phyloP scores from a whole-genome alignment of 176 grass and related monocot genomes.

The Carex cristatella region DNA sequence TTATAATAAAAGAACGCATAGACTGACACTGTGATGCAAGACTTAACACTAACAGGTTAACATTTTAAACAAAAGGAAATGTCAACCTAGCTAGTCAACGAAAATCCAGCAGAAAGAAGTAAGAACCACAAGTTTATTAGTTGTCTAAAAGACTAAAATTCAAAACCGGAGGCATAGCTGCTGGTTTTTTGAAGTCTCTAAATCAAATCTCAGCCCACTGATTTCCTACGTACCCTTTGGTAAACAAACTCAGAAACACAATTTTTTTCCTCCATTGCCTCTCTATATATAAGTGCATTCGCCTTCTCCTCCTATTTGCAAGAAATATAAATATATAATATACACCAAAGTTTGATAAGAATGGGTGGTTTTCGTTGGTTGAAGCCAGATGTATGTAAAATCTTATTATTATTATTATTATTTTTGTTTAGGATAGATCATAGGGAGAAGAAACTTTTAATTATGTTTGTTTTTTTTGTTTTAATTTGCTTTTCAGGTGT shows the following conservation, averaged over 20 bases:
- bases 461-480: neutral
- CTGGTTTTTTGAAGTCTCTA: neutral
- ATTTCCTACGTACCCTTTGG: neutral
- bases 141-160: neutral
- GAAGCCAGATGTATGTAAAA: slow-evolving; percentile 13
- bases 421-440: neutral
- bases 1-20: neutral
- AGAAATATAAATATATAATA: neutral
- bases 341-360: neutral
- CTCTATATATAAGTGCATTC: neutral
- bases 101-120: neutral
- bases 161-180: slow-evolving; percentile 14
- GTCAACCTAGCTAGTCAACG: slow-evolving; percentile 5
- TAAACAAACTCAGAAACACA: neutral
- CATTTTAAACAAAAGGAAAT: neutral
- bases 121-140: neutral
- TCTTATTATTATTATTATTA: neutral
- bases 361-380: slow-evolving; percentile 14
- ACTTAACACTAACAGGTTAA: neutral
- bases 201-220: slow-evolving; percentile 21
- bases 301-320: neutral
- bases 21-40: neutral
- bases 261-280: neutral
- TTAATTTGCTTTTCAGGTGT: slow-evolving; percentile 13
- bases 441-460: too few species aligned